A percentile compares a stretch with the other conserved stretches of the same genome.
phyloP scores from a whole-genome alignment of 768 basidiomycete genomes.

The Tylopilus plumbeoviolaceoides region DNA sequence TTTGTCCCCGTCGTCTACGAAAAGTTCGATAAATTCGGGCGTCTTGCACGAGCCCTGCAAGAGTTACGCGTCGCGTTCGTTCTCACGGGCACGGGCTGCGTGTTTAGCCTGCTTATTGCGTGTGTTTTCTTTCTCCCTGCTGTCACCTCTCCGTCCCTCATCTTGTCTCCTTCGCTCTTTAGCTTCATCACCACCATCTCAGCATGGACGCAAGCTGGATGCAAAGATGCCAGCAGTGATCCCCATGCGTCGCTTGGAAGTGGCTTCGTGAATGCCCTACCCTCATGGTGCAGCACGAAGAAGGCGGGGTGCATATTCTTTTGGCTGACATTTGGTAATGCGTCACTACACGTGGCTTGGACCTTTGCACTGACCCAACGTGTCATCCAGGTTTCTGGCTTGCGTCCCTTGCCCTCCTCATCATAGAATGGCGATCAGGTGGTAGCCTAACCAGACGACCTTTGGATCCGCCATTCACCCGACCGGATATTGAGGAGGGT shows the following conservation, averaged over 20 bases:
- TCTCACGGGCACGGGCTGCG: constrained; percentile 65
- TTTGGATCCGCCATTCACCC: constrained; percentile 75
- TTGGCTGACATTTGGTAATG: constrained; percentile 73
- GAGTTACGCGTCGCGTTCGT: constrained; percentile 84
- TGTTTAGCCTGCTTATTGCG: constrained; percentile 71
- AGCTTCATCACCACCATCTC: constrained; percentile 77
- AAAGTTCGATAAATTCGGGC: constrained; percentile 77
- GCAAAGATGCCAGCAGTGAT: constrained; percentile 80
- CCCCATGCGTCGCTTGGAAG: constrained; percentile 69
- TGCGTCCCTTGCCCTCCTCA: constrained; percentile 58
- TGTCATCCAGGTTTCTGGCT: constrained; percentile 63
- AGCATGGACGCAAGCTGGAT: constrained; percentile 86
- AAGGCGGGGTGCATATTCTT: constrained; percentile 88
- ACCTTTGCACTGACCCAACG: constrained; percentile 4
- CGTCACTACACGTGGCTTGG: neutral
- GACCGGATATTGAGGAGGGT: constrained; percentile 49
- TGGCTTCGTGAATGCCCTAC: constrained; percentile 62
- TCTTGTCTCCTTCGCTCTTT: neutral
- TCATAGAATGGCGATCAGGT: constrained; percentile 78
- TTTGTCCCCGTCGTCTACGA: constrained; percentile 76
- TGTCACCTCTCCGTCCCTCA: constrained; percentile 13
- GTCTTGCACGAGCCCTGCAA: constrained; percentile 75
- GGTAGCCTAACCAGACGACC: constrained; percentile 48
- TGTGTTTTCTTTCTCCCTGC: constrained; percentile 39
- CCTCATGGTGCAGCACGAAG: constrained; percentile 89